Percentiles rank a stretch among this genome's conserved stretches.
These are phyloP conservation scores for Yamadazyma sp. DNA, from an alignment of 1,139 yeast genomes.

Conservation along the genomic window DNA sequence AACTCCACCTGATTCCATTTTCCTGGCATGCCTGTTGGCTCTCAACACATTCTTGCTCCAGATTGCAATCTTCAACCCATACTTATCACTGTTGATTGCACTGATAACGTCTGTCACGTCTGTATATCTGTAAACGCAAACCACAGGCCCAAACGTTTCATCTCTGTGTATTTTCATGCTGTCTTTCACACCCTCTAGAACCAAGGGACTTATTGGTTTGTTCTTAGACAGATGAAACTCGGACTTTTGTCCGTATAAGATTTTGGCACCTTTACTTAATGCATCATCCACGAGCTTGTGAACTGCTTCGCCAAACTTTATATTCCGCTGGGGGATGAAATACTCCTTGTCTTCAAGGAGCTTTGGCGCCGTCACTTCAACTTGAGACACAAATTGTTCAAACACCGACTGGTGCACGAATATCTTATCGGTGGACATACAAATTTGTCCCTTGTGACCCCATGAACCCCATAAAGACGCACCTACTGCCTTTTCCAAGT, in stretches of 20 bases:
- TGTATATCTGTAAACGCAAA: conserved; percentile 32
- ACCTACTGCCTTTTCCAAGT: conserved; percentile 31
- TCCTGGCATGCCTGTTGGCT: conserved; percentile 39
- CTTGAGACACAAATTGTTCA: conserved; percentile 21
- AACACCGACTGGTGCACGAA: conserved; percentile 33
- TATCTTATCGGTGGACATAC: conserved; percentile 45
- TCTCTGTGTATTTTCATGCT: conserved; percentile 31
- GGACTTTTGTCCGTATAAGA: conserved; percentile 23
- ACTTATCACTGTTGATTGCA: conserved; percentile 27
- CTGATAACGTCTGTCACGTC: conserved; percentile 31
- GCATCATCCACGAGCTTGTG: conserved; percentile 39
- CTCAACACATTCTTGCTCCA: conserved; percentile 48
- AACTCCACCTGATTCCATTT: conserved; percentile 47
- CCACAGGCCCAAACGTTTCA: conserved; percentile 53
- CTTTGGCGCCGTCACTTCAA: conserved; percentile 23
- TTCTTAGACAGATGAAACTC: conserved; percentile 9
- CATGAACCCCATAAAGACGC: conserved; percentile 31
- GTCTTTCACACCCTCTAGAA: conserved; percentile 34
- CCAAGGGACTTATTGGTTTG: conserved; percentile 24
- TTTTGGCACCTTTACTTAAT: conserved; percentile 38
- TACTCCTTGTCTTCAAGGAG: conserved; percentile 22
- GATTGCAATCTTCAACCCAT: conserved; percentile 55
- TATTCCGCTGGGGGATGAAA: conserved; percentile 28
- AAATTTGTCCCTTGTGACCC: conserved; percentile 47
- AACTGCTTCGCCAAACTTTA: conserved; percentile 23